Percentiles rank a stretch among this genome's conserved stretches.
These are phyloP conservation scores for Arthrobotrys iridis DNA, from an alignment of 2,329 filamentous ascomycete genomes.

Conservation along the genomic window DNA sequence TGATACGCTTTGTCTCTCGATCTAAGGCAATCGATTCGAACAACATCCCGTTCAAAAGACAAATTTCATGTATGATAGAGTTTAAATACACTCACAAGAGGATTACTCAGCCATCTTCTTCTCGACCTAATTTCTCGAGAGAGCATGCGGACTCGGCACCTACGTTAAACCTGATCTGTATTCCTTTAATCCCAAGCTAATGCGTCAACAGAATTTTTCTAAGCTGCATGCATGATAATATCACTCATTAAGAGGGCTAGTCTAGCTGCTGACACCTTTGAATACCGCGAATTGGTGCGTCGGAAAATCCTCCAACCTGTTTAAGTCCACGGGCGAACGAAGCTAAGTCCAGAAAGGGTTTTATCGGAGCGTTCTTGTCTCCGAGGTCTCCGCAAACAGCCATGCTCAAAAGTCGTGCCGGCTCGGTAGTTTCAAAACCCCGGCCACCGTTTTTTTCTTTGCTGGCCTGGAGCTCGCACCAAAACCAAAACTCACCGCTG, in stretches of 20 bases:
- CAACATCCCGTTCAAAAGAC: background rate
- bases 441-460: slow-evolving; percentile 16
- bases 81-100: background rate
- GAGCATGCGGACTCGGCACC: background rate
- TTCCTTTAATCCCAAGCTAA: too few relatives aligned
- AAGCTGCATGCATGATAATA: slow-evolving; percentile 13
- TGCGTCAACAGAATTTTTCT: background rate
- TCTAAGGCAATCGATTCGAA: background rate
- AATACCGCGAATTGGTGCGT: background rate
- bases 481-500: slow-evolving; percentile 17
- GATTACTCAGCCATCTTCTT: slow-evolving; percentile 16
- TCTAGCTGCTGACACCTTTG: background rate
- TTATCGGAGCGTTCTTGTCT: slow-evolving; percentile 31
- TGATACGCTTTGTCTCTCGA: too few relatives aligned
- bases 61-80: background rate
- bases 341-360: slow-evolving; percentile 18
- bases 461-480: background rate
- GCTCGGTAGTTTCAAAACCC: slow-evolving; percentile 26
- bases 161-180: background rate
- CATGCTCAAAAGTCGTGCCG: slow-evolving; percentile 1
- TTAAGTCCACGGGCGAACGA: slow-evolving; percentile 2
- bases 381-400: slow-evolving; percentile 19
- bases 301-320: background rate
- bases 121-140: background rate
- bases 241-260: background rate